These are phyloP conservation scores for Botryotinia convoluta DNA, from an alignment of 2,329 filamentous ascomycete species.

Conservation along the genomic window DNA sequence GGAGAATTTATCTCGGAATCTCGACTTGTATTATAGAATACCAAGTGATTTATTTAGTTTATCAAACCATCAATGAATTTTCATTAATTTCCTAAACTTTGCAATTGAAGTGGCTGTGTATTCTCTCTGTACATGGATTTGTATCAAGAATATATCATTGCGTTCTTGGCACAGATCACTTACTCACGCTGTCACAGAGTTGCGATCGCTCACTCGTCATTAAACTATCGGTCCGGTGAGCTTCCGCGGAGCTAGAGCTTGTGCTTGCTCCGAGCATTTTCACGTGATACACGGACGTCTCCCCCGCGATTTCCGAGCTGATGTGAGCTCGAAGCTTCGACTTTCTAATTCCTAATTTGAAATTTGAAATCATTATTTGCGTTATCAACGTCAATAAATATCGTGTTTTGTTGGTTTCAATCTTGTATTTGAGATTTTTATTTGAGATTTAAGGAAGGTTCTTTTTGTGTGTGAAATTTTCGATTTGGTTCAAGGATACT, in stretches of 20 bases:
- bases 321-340: not conserved
- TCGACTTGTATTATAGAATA: not conserved
- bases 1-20: not conserved
- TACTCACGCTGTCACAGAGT: not conserved
- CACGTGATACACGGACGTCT: not conserved
- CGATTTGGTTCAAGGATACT: not conserved
- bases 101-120: not conserved
- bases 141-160: not conserved
- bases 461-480: not conserved
- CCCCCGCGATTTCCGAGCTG: constrained; percentile 7
- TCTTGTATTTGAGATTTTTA: not conserved
- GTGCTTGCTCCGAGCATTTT: too few relatives aligned
- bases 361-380: not conserved
- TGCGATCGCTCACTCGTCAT: not conserved
- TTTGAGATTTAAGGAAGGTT: not conserved
- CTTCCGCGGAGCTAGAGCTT: not conserved
- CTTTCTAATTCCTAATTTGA: not conserved
- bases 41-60: not conserved
- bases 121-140: not conserved
- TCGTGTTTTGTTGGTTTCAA: not conserved
- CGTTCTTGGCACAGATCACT: not conserved
- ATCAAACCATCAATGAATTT: not conserved
- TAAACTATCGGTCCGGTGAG: not conserved
- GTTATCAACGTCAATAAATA: not conserved
- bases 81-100: not conserved